Evolutionary conservation across 805 yeast genomes (phyloP).

Genomic region (Kodamaea kaohsiungensis): DNA sequence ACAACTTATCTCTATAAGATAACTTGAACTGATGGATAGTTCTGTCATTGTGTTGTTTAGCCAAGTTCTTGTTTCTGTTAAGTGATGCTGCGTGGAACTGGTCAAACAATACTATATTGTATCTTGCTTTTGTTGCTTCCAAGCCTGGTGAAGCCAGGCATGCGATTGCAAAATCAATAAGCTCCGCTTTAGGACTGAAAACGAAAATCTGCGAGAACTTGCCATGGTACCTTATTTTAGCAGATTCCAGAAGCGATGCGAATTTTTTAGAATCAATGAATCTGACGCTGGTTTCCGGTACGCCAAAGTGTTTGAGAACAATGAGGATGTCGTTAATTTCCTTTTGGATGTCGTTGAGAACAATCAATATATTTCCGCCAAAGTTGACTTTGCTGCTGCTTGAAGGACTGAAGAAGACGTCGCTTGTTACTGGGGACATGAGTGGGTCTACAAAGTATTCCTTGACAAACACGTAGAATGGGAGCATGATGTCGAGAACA

Average conservation of each 20-base stretch:
- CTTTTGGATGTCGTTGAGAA: conserved; percentile 27
- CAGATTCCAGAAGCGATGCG: neutral
- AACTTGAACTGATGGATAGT: conserved; percentile 20
- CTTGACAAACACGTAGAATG: conserved; percentile 32
- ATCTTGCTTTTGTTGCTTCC: conserved; percentile 27
- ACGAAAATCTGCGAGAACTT: conserved; percentile 23
- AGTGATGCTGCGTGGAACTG: conserved; percentile 17
- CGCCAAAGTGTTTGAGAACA: conserved; percentile 28
- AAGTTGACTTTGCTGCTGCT: neutral
- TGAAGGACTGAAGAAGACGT: conserved; percentile 4
- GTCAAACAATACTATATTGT: conserved; percentile 23
- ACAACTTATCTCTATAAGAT: conserved; percentile 20
- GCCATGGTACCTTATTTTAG: conserved; percentile 9
- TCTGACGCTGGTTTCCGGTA: conserved; percentile 11
- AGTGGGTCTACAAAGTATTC: conserved; percentile 14
- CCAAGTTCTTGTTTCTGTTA: conserved; percentile 6
- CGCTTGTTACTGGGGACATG: neutral
- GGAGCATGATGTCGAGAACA: conserved; percentile 34
- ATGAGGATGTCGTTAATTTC: conserved; percentile 42
- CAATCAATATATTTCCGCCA: conserved; percentile 23
- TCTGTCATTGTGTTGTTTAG: conserved; percentile 14
- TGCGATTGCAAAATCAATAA: conserved; percentile 22
- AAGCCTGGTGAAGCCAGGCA: conserved; percentile 27
- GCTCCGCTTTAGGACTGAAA: conserved; percentile 18
- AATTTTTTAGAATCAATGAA: conserved; percentile 13